Percentiles rank a stretch among this genome's conserved stretches.
Evolutionary conservation across 75 land plant genomes (phyloP).

Genomic region (Pinus albicaulis): DNA sequence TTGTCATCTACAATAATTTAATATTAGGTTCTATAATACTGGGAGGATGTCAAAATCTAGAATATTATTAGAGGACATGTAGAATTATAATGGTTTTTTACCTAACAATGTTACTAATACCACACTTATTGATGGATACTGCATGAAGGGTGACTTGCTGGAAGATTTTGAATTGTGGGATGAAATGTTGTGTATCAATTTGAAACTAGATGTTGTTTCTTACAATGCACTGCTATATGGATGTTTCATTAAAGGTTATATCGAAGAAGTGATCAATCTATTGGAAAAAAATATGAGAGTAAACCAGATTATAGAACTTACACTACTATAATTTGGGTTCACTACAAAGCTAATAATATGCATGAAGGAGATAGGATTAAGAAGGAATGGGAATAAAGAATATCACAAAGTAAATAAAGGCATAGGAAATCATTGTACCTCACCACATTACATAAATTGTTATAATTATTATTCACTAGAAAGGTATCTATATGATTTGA

Average conservation of each 20-base stretch:
- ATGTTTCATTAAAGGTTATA: constrained; percentile 32
- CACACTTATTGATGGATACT: constrained; percentile 56
- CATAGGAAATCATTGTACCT: background rate
- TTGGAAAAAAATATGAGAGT: constrained; percentile 11
- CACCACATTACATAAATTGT: background rate
- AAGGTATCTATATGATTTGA: background rate
- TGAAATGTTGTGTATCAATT: constrained; percentile 40
- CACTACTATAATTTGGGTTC: background rate
- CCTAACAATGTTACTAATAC: constrained; percentile 71
- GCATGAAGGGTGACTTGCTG: constrained; percentile 38
- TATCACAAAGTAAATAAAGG: background rate
- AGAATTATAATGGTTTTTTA: constrained; percentile 32
- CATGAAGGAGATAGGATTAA: background rate
- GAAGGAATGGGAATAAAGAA: constrained; percentile 8
- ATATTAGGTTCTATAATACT: constrained; percentile 49
- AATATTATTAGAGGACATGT: constrained; percentile 37
- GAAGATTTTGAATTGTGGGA: constrained; percentile 60
- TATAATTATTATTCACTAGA: constrained; percentile 7
- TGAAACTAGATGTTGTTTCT: constrained; percentile 52
- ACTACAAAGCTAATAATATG: constrained; percentile 3
- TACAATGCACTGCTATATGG: constrained; percentile 63
- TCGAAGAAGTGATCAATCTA: constrained; percentile 11
- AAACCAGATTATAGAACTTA: constrained; percentile 16
- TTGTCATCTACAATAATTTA: constrained; percentile 72
- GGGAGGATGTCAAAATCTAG: constrained; percentile 41